These are phyloP conservation scores for Antonospora locustae DNA, from an alignment of 371 early-diverging fungal genomes.

Conservation along the genomic window DNA sequence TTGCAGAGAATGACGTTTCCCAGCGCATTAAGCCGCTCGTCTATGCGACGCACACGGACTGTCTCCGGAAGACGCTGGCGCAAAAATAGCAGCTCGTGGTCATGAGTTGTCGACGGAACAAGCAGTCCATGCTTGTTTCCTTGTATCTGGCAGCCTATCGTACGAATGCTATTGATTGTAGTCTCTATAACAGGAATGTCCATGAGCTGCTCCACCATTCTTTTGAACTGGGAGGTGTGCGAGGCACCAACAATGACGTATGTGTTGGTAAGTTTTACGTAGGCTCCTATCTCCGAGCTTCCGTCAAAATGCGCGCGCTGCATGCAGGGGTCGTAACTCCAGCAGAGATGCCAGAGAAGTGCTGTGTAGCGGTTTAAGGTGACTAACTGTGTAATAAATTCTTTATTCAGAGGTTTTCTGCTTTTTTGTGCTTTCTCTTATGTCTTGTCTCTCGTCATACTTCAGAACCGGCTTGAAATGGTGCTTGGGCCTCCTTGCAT, in stretches of 20 bases:
- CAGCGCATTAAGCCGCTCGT: slow-evolving; percentile 89
- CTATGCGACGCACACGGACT: slow-evolving; percentile 81
- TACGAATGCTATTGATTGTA: slow-evolving; percentile 88
- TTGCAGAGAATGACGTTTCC: slow-evolving; percentile 99
- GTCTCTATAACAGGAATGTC: slow-evolving; percentile 94
- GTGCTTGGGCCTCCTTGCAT: not conserved
- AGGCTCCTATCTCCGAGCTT: slow-evolving; percentile 92
- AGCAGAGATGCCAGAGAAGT: not conserved
- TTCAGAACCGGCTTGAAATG: not conserved
- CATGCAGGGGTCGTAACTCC: not conserved
- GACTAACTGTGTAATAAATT: too few relatives aligned
- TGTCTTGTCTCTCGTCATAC: not conserved
- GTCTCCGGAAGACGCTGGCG: slow-evolving; percentile 86
- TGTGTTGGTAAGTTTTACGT: slow-evolving; percentile 86
- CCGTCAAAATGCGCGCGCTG: slow-evolving; percentile 68
- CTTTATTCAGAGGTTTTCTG: not conserved
- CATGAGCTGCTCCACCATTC: slow-evolving; percentile 64
- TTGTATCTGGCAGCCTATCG: slow-evolving; percentile 79
- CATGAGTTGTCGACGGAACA: slow-evolving; percentile 85
- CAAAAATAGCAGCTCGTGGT: slow-evolving; percentile 94
- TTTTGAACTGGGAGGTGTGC: slow-evolving; percentile 61
- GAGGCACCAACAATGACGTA: slow-evolving; percentile 93
- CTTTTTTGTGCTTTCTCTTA: not conserved
- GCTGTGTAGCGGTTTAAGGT: too few relatives aligned
- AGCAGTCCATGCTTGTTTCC: slow-evolving; percentile 90